A percentile compares a stretch with the other conserved stretches of the same genome.
phyloP scores from a whole-genome alignment of 176 grass and related monocot genomes.

The Ensete glaucum region DNA sequence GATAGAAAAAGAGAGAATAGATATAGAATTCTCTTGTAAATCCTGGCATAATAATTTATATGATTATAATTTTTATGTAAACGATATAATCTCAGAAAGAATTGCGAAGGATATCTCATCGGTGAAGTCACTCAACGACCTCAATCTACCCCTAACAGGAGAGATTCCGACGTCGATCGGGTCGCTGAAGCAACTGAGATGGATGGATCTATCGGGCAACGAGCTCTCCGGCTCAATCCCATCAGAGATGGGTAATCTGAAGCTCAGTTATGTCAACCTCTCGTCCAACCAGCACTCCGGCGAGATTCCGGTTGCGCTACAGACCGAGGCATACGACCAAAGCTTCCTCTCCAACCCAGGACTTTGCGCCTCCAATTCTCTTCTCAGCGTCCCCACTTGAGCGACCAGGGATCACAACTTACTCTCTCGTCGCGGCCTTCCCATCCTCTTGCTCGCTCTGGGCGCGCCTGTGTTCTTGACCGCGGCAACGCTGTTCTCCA shows the following conservation, averaged over 20 bases:
- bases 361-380: constrained; percentile 22
- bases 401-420: not conserved
- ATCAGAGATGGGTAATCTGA: constrained; percentile 25
- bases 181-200: constrained; percentile 19
- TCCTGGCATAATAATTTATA: too few relatives aligned
- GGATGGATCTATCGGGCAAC: constrained; percentile 58
- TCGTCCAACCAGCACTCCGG: constrained; percentile 52
- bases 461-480: not conserved
- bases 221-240: constrained; percentile 40
- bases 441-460: constrained; percentile 27
- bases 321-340: constrained; percentile 1
- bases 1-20: too few relatives aligned
- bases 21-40: too few relatives aligned
- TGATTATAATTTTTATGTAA: too few relatives aligned
- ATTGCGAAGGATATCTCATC: constrained; percentile 21
- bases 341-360: constrained; percentile 38
- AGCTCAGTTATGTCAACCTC: constrained; percentile 34
- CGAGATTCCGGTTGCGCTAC: constrained; percentile 24
- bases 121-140: not conserved
- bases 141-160: constrained; percentile 42
- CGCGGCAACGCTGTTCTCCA: not conserved
- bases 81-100: constrained; percentile 24
- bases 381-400: constrained; percentile 17
- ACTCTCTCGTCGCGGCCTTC: not conserved
- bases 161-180: constrained; percentile 36